Percentiles rank a stretch among this genome's conserved stretches.
Conservation (phyloP, 805 yeast species). For the Wickerhamiella shivajii region DNA sequence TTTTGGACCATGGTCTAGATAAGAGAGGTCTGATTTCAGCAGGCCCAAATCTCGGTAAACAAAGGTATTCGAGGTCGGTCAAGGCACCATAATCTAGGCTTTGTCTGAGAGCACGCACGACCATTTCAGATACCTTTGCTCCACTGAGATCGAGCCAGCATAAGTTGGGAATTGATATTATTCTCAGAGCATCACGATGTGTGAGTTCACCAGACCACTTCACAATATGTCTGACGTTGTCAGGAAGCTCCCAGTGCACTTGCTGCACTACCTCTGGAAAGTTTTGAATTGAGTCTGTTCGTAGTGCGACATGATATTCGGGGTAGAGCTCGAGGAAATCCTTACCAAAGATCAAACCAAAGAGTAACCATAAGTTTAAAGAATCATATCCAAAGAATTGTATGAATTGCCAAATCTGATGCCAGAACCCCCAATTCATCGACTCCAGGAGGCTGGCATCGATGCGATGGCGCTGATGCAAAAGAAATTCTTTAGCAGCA, state of each 20-base stretch:
- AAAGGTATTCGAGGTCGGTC: conserved; percentile 1
- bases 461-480: background rate
- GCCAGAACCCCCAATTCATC: conserved; percentile 4
- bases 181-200: background rate
- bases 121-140: background rate
- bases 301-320: background rate
- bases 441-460: background rate
- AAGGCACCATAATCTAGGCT: conserved; percentile 6
- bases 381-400: background rate
- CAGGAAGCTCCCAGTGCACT: background rate
- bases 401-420: conserved; percentile 5
- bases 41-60: conserved; percentile 5
- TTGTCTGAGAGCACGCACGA: conserved; percentile 3
- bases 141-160: conserved; percentile 4
- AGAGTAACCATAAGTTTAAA: conserved; percentile 7
- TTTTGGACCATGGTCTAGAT: conserved; percentile 1
- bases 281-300: background rate
- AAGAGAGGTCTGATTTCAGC: conserved; percentile 1
- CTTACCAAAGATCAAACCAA: background rate
- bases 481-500: background rate
- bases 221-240: background rate
- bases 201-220: background rate
- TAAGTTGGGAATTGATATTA: background rate
- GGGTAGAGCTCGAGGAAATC: background rate
- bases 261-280: background rate